Conservation (phyloP, 2,329 filamentous ascomycete species). For the Fusarium papillatum region DNA sequence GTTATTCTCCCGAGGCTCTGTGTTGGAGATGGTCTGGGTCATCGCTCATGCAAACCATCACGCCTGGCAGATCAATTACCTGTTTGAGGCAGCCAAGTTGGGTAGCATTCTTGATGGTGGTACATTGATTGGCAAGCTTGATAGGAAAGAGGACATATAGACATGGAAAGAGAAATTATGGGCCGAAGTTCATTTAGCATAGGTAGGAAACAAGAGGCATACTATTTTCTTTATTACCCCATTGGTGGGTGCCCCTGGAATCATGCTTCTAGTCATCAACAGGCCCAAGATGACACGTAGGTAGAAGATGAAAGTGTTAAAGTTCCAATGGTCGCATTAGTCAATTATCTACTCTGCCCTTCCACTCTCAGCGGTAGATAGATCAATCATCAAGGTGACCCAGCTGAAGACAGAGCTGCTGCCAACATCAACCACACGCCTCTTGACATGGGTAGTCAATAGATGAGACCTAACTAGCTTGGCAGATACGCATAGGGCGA, state of each 20-base stretch:
- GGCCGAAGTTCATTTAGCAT: background rate
- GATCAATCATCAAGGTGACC: background rate
- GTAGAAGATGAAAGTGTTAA: background rate
- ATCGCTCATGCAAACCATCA: conserved; percentile 41
- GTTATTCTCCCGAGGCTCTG: conserved; percentile 34
- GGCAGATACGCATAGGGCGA: background rate
- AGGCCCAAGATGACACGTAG: background rate
- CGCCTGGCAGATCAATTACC: conserved; percentile 48
- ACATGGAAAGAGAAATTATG: background rate
- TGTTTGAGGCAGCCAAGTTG: conserved; percentile 51
- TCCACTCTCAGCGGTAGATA: background rate
- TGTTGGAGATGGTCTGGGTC: conserved; percentile 42
- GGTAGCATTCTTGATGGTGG: conserved; percentile 48
- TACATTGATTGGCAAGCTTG: conserved; percentile 45
- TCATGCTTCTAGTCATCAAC: background rate
- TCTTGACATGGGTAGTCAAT: background rate
- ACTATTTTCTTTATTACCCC: background rate
- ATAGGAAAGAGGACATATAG: conserved; percentile 38
- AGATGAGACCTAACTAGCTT: background rate
- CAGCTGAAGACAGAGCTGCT: background rate
- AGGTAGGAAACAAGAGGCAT: background rate
- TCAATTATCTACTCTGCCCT: background rate
- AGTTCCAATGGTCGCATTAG: background rate
- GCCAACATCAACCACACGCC: background rate
- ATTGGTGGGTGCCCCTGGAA: background rate